phyloP scores from a whole-genome alignment of 805 yeast species.

The Priceomyces haplophilus region DNA sequence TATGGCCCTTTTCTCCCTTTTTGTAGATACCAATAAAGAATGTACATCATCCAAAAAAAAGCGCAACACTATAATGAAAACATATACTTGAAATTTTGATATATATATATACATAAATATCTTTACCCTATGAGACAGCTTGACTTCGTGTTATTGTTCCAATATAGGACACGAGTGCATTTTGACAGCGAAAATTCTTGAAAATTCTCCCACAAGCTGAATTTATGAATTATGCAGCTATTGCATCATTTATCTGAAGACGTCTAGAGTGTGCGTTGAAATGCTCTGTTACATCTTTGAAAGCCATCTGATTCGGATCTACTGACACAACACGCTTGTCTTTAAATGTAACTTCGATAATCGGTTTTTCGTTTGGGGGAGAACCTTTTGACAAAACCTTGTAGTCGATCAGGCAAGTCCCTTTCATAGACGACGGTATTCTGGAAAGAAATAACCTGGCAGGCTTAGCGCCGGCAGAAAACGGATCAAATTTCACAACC shows the following conservation, averaged over 20 bases:
- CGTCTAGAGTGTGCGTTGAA: slow-evolving; percentile 83
- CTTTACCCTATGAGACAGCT: no score
- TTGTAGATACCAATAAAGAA: no score
- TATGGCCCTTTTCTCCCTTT: background rate
- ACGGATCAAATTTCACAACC: slow-evolving; percentile 74
- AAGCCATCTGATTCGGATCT: slow-evolving; percentile 57
- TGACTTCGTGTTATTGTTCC: no score
- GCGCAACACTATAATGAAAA: background rate
- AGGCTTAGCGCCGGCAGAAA: slow-evolving; percentile 67
- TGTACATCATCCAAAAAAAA: no score
- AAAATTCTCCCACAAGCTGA: no score
- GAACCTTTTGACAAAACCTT: slow-evolving; percentile 53
- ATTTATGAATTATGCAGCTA: slow-evolving; percentile 18
- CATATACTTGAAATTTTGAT: no score
- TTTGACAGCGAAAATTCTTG: no score
- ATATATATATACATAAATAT: background rate
- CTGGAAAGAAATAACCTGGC: slow-evolving; percentile 78
- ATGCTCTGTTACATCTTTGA: slow-evolving; percentile 60
- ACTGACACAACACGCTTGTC: slow-evolving; percentile 70
- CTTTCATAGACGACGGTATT: slow-evolving; percentile 72
- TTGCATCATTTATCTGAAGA: slow-evolving; percentile 70
- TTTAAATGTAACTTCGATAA: slow-evolving; percentile 71
- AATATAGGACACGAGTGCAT: no score
- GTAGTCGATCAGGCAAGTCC: slow-evolving; percentile 55
- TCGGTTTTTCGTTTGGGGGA: slow-evolving; percentile 43